Conservation (phyloP, 164 flowering plant genomes). For the Paratinospora sagittata region DNA sequence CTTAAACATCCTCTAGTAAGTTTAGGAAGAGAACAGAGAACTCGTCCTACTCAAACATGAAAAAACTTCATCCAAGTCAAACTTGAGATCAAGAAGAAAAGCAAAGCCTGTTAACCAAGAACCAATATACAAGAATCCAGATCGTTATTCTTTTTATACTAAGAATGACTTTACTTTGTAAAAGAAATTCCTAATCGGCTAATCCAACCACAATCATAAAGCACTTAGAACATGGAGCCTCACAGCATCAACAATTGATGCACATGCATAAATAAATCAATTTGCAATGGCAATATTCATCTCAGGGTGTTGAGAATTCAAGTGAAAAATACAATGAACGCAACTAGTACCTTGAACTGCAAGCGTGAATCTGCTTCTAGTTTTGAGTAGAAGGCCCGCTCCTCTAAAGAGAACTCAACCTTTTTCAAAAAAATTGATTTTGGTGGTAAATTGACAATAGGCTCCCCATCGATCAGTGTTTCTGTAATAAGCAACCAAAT, state of each 20-base stretch:
- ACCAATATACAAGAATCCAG: not conserved
- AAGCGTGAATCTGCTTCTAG: slow-evolving; percentile 81
- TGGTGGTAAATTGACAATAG: slow-evolving; percentile 79
- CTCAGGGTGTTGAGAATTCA: not conserved
- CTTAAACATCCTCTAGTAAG: too few relatives aligned
- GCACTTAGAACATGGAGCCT: not conserved
- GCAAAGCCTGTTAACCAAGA: not conserved
- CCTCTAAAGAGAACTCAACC: slow-evolving; percentile 77
- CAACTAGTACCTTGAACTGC: slow-evolving; percentile 66
- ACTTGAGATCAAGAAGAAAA: not conserved
- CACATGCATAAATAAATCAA: not conserved
- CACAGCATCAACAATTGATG: not conserved
- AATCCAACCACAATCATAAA: not conserved
- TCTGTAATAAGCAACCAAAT: slow-evolving; percentile 35
- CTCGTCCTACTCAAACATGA: too few relatives aligned
- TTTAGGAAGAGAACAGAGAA: too few relatives aligned
- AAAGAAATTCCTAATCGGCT: not conserved
- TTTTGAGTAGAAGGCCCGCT: slow-evolving; percentile 67
- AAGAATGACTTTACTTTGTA: too few relatives aligned
- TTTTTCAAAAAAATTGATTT: slow-evolving; percentile 47
- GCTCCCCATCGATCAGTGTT: slow-evolving; percentile 72
- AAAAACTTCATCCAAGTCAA: too few relatives aligned
- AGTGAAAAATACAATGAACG: not conserved
- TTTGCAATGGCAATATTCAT: not conserved
- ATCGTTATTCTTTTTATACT: too few relatives aligned